A percentile compares a stretch with the other conserved stretches of the same genome.
Evolutionary conservation across 179 eudicot species (phyloP).

Genomic region (Heliamphora ciliata): DNA sequence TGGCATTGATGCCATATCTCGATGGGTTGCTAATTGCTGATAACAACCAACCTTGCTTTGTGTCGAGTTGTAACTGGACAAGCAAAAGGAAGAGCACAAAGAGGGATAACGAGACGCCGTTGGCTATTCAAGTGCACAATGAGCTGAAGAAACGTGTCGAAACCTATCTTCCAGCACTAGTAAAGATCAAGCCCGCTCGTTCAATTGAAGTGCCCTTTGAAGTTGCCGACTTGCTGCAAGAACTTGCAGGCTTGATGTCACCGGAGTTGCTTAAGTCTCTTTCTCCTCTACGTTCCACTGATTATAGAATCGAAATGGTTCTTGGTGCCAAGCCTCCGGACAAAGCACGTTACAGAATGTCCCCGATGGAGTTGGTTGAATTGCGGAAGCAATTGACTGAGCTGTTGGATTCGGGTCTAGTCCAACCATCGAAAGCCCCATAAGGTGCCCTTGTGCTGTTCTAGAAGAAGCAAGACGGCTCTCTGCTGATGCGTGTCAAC

Average conservation of each 20-base stretch:
- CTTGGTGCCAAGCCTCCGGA: not conserved
- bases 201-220: not conserved
- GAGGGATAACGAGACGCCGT: not conserved
- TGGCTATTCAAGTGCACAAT: not conserved
- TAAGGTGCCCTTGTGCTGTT: no score
- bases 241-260: not conserved
- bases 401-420: not conserved
- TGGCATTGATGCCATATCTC: not conserved
- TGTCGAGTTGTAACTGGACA: no score
- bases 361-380: not conserved
- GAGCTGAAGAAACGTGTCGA: not conserved
- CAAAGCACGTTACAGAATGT: not conserved
- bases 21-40: conserved; percentile 8
- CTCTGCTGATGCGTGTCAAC: not conserved
- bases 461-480: no score
- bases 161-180: not conserved
- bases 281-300: not conserved
- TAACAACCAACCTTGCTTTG: no score
- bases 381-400: not conserved
- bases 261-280: not conserved
- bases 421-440: no score
- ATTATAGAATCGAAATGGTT: not conserved
- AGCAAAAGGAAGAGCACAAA: conserved; percentile 13
- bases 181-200: no score
- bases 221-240: not conserved